phyloP scores from a whole-genome alignment of 305 asterid genomes.

The Rubia tinctorum region DNA sequence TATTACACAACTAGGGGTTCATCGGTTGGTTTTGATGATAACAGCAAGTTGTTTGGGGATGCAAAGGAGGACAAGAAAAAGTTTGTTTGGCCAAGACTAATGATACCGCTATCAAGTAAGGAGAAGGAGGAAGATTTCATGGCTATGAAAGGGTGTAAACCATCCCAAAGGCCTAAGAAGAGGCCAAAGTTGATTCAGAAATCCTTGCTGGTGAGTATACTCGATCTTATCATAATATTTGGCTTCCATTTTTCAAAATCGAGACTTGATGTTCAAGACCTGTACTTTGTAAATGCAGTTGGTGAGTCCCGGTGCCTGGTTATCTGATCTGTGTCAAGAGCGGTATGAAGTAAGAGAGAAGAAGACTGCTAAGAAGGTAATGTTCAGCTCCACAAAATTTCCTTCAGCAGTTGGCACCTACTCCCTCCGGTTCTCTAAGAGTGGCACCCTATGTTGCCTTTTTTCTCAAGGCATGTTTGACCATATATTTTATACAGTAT shows the following conservation, averaged over 20 bases:
- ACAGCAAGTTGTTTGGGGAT: conserved; percentile 23
- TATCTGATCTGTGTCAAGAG: conserved; percentile 85
- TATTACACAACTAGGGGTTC: conserved; percentile 43
- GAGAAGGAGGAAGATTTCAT: conserved; percentile 91
- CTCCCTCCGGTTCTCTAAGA: too few relatives aligned
- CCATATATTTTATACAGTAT: too few relatives aligned
- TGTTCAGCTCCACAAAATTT: not conserved
- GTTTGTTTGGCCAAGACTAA: conserved; percentile 77
- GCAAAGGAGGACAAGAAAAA: conserved; percentile 37
- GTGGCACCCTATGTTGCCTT: too few relatives aligned
- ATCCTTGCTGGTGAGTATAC: conserved; percentile 65
- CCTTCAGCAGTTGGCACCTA: too few relatives aligned
- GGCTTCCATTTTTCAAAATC: not conserved
- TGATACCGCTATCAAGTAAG: conserved; percentile 68
- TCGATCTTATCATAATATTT: not conserved
- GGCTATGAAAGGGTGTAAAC: conserved; percentile 93
- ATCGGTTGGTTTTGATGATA: conserved; percentile 31
- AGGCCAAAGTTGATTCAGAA: conserved; percentile 86
- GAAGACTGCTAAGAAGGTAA: conserved; percentile 84
- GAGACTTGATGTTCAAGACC: not conserved
- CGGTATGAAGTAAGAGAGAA: conserved; percentile 97
- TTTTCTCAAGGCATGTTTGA: too few relatives aligned
- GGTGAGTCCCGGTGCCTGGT: conserved; percentile 94
- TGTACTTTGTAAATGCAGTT: conserved; percentile 32
- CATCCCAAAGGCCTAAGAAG: conserved; percentile 95